Conservation (phyloP, 1,284 basidiomycete genomes). For the Termitomyces sp. region DNA sequence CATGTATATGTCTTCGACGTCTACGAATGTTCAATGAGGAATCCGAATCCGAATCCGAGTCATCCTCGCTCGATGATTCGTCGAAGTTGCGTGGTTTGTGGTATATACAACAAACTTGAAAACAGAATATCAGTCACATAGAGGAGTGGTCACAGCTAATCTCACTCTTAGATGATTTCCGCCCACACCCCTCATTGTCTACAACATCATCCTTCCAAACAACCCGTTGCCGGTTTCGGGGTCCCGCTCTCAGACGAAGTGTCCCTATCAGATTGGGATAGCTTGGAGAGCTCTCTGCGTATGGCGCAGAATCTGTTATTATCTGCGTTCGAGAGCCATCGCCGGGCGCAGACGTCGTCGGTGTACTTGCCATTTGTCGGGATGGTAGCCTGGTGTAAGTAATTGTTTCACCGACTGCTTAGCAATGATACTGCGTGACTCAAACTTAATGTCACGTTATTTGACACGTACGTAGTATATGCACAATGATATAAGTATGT, state of each 20-base stretch:
- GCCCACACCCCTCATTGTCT: slow-evolving; percentile 77
- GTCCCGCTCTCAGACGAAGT: slow-evolving; percentile 50
- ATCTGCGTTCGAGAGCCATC: slow-evolving; percentile 59
- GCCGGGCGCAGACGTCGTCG: slow-evolving; percentile 36
- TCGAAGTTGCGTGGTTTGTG: slow-evolving; percentile 75
- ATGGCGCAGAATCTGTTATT: slow-evolving; percentile 38
- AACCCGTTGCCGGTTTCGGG: slow-evolving; percentile 46
- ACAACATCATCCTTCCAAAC: slow-evolving; percentile 78
- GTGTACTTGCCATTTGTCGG: slow-evolving; percentile 13
- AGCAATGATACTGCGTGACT: slow-evolving; percentile 3
- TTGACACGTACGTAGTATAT: neutral
- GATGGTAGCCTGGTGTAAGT: neutral
- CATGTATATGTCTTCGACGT: slow-evolving; percentile 22
- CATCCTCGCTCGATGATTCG: slow-evolving; percentile 73
- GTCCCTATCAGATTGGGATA: slow-evolving; percentile 19
- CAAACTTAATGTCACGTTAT: neutral
- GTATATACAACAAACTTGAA: slow-evolving; percentile 85
- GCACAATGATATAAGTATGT: no score
- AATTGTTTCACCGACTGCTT: neutral
- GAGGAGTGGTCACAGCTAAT: slow-evolving; percentile 13
- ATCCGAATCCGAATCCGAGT: slow-evolving; percentile 48
- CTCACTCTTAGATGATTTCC: slow-evolving; percentile 83
- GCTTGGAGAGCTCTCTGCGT: slow-evolving; percentile 18
- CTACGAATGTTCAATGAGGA: slow-evolving; percentile 27
- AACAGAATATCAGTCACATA: neutral